Percentiles rank a stretch among this genome's conserved stretches.
phyloP scores from a whole-genome alignment of 495 filamentous ascomycete species.

The Podospora didyma region DNA sequence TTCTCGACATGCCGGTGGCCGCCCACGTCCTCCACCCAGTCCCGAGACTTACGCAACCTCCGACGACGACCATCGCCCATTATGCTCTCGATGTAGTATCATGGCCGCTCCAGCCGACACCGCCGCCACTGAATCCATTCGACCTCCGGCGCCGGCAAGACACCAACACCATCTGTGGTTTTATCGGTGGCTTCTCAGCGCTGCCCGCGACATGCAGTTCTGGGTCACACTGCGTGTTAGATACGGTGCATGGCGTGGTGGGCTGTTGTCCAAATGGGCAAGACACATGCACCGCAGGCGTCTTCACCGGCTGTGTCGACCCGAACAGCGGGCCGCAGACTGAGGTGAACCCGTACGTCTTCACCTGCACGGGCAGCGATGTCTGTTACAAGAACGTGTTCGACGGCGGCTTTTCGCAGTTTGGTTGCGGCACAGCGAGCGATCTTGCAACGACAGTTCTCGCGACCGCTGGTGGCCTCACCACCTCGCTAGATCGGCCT shows the following conservation, averaged over 20 bases:
- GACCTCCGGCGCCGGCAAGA: slow-evolving; percentile 34
- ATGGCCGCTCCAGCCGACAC: slow-evolving; percentile 38
- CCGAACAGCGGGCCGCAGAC: slow-evolving; percentile 41
- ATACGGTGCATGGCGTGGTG: slow-evolving; percentile 38
- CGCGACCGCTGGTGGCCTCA: slow-evolving; percentile 33
- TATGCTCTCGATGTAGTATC: slow-evolving; percentile 39
- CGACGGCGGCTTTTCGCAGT: slow-evolving; percentile 47
- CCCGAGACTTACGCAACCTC: slow-evolving; percentile 13
- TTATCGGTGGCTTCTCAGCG: slow-evolving; percentile 36
- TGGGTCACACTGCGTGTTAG: slow-evolving; percentile 49
- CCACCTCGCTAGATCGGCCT: slow-evolving; percentile 24
- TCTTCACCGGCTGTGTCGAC: slow-evolving; percentile 49
- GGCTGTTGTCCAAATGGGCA: slow-evolving; percentile 46
- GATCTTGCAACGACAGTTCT: slow-evolving; percentile 38
- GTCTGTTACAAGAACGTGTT: slow-evolving; percentile 46
- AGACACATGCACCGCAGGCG: slow-evolving; percentile 40
- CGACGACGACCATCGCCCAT: slow-evolving; percentile 37
- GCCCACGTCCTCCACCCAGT: slow-evolving; percentile 33
- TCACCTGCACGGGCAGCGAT: slow-evolving; percentile 38
- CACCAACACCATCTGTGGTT: slow-evolving; percentile 45
- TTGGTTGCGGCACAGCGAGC: slow-evolving; percentile 44
- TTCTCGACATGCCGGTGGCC: slow-evolving; percentile 28
- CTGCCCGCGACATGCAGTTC: slow-evolving; percentile 45
- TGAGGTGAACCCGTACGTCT: slow-evolving; percentile 46
- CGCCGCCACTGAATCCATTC: slow-evolving; percentile 30